Evolutionary conservation across 768 basidiomycete species (phyloP), one percentile per base, ranked within the genome.

Genomic region (Panaeolus cyanescens): DNA sequence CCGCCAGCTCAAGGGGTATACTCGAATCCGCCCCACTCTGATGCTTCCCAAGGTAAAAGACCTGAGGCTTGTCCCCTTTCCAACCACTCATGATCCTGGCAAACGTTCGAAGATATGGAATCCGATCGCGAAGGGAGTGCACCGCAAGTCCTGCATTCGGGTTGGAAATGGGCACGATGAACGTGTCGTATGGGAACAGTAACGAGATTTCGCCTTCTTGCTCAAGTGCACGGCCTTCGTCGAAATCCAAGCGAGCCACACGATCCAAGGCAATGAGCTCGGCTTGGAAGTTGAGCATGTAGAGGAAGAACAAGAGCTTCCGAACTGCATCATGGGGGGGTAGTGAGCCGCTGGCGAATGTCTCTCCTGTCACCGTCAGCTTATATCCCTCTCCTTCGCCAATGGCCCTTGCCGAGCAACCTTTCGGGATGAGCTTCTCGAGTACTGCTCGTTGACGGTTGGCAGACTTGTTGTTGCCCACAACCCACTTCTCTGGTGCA

Each of bases 191-290:
- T 28, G 9, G 20, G 13, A 59, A 37, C 30, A 37, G 54, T 17
- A 17, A 13, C 53, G 40, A 54, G 4, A 59, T 59, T 50, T 34
- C 28, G 50, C 32, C 39, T 40, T 58, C 37, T 19, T 32, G 17
- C 45, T 58, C 28, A 17, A 58, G 31, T 40, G 4, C 45, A 31
- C 30, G 33, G 42, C 28, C 56, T 13, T 58, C 39, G 13, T n/a
- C 39, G 39, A 58, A 58, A 42, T 58, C 39, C 57, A 42, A 58
- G 22, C 28, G 37, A 42, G 57, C 13, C 30, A 54, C 33, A 32
- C 30, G 30, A 40, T 60, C 54, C 53, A 60, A 42, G 30, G 59
- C 55, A 19, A 57, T 20, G 22, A 61, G 54, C 34, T 61, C 37
- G 31, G 37, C 19, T 20, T 25, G 55, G 55, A 61, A 61, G 32